Base-by-base conservation (phyloP, 2,329 filamentous ascomycete genomes). In the Xylaria sp. region DNA sequence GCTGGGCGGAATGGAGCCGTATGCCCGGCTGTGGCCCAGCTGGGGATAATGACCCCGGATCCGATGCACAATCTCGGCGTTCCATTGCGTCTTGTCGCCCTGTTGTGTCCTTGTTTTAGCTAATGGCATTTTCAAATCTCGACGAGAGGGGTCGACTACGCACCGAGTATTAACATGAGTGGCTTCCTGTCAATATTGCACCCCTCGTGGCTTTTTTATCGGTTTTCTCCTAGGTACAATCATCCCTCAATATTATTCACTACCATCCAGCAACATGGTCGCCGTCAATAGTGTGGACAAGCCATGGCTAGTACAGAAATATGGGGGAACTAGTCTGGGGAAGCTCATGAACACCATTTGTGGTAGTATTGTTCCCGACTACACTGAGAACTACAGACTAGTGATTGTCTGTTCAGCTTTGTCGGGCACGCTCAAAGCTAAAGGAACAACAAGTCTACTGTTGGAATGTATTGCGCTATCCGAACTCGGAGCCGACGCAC, bases 291-390 rank as follows among this genome's bases (percentile, higher is more conserved):
- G 51, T n/a, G 48, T 51, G 35, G 52, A 54, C 40, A 71, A 64
- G 65, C 70, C 69, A 31, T 87, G 84, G 84, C 80, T 86, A 4
- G 83, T 87, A 51, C 84, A 87, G 70, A 87, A 87, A 77, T 87
- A 85, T 72, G 85, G 85, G 33, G 85, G 85, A 11, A 87, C 85
- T 37, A 85, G 82, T 66, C 77, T 87, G 33, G 85, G 85, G 62
- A 87, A 86, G 71, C 81, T 85, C 63, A 77, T 83, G 60, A 77
- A 79, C 66, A 83, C 83, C 70, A 82, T 86, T 44, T 67, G 67
- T 63, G 51, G 60, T 55, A 60, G n/a, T 54, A 75, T 70, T 51
- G 72, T 71, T 7, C 70, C 69, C 2, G 66, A 64, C 53, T 75
- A 72, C 38, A 68, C 80, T 48, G 70, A 74, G 56, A 68, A 75